phyloP scores from a whole-genome alignment of 805 yeast genomes.

The Hanseniaspora singularis region DNA sequence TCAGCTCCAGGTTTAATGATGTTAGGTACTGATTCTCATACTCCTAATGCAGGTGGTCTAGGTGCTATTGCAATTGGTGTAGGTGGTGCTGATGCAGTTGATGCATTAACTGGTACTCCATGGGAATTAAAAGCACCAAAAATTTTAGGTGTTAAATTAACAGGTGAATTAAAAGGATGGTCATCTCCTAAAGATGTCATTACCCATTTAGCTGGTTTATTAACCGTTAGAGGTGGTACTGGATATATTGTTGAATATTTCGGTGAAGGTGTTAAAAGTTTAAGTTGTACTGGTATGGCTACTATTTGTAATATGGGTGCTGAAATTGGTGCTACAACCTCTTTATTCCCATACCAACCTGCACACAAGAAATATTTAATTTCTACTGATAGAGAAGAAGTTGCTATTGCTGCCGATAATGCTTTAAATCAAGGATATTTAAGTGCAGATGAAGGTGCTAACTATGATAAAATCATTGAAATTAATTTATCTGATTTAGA shows the following conservation, averaged over 20 bases:
- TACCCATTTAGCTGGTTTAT: constrained; percentile 77
- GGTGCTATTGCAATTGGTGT: constrained; percentile 99
- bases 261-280: constrained; percentile 81
- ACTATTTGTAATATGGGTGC: constrained; percentile 99
- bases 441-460: constrained; percentile 75
- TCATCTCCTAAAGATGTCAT: constrained; percentile 95
- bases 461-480: constrained; percentile 86
- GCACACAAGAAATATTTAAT: constrained; percentile 66
- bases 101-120: constrained; percentile 90
- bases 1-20: constrained; percentile 94
- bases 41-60: constrained; percentile 98
- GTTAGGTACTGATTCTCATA: constrained; percentile 97
- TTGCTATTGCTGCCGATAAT: constrained; percentile 70
- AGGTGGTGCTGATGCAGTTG: constrained; percentile 99
- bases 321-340: constrained; percentile 97
- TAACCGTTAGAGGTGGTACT: constrained; percentile 97
- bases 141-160: constrained; percentile 82
- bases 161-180: constrained; percentile 88
- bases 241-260: constrained; percentile 93
- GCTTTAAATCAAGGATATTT: constrained; percentile 47
- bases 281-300: constrained; percentile 98
- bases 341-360: constrained; percentile 86
- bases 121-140: constrained; percentile 99
- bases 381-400: constrained; percentile 73
- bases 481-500: constrained; percentile 76